Conservation (phyloP, 2,329 filamentous ascomycete species). For the Clonostachys rhizophaga region DNA sequence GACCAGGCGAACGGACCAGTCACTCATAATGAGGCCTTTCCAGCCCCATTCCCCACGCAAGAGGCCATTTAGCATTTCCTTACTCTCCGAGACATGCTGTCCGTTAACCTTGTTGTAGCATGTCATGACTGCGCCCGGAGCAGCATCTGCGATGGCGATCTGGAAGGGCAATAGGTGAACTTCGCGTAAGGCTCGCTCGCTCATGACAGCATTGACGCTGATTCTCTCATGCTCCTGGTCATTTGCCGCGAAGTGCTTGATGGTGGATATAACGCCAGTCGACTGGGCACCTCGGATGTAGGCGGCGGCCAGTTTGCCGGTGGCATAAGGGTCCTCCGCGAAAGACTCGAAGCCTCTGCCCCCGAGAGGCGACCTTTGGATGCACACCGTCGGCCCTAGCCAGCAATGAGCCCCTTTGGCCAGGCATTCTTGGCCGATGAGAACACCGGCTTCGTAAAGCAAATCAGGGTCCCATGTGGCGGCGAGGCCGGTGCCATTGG, state of each 20-base stretch:
- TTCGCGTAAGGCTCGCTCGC: conserved; percentile 20
- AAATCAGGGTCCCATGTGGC: conserved; percentile 59
- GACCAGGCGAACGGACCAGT: conserved; percentile 22
- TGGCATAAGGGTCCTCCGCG: conserved; percentile 39
- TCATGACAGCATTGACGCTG: conserved; percentile 18
- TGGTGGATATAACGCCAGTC: conserved; percentile 32
- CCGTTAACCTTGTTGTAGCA: conserved; percentile 42
- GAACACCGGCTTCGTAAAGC: conserved; percentile 47
- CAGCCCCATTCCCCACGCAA: conserved; percentile 42
- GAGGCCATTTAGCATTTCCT: conserved; percentile 37
- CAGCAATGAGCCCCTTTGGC: conserved; percentile 67
- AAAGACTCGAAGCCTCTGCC: conserved; percentile 43
- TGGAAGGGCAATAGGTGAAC: conserved; percentile 40
- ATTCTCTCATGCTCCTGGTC: conserved; percentile 25
- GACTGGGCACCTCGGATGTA: conserved; percentile 38
- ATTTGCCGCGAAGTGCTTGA: conserved; percentile 42
- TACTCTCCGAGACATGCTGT: conserved; percentile 32
- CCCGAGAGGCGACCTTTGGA: conserved; percentile 39
- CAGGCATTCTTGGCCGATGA: conserved; percentile 48
- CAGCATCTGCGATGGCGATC: conserved; percentile 31
- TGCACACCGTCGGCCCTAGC: conserved; percentile 58
- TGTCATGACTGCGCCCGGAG: conserved; percentile 38
- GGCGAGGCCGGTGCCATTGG: conserved; percentile 35
- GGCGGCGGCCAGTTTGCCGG: conserved; percentile 34
- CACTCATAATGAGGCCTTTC: conserved; percentile 39